Evolutionary conservation across 176 grass and related monocot species (phyloP).

Genomic region (Zoysia japonica): DNA sequence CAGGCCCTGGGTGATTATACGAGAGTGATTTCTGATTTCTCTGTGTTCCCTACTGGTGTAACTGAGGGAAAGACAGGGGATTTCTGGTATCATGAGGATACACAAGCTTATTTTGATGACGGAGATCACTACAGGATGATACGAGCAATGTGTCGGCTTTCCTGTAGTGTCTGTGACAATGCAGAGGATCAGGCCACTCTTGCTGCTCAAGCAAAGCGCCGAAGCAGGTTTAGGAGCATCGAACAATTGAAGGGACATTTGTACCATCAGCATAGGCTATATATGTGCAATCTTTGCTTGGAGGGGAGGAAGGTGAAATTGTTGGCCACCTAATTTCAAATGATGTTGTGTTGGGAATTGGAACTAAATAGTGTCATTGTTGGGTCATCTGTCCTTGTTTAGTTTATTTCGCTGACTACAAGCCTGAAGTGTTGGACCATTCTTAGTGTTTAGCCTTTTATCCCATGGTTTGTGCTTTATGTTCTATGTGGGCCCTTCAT

Average conservation of each 20-base stretch:
- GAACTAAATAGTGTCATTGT: conserved; percentile 1
- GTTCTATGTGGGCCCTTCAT: background rate
- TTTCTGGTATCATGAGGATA: conserved; percentile 97
- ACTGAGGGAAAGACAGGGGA: conserved; percentile 68
- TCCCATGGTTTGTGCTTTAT: background rate
- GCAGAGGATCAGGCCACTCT: conserved; percentile 49
- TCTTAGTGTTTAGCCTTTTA: background rate
- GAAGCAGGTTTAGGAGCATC: conserved; percentile 78
- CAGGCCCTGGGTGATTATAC: conserved; percentile 90
- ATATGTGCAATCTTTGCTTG: conserved; percentile 89
- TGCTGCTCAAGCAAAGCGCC: conserved; percentile 61
- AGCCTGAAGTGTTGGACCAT: conserved; percentile 15
- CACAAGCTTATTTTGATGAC: conserved; percentile 82
- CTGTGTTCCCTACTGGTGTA: conserved; percentile 44
- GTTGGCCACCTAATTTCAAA: conserved; percentile 7
- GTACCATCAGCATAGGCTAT: conserved; percentile 68
- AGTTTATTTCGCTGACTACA: background rate
- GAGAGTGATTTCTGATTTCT: conserved; percentile 82
- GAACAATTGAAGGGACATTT: conserved; percentile 94
- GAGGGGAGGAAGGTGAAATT: conserved; percentile 88
- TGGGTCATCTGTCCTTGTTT: background rate
- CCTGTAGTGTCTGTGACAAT: conserved; percentile 92
- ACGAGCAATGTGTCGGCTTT: conserved; percentile 90
- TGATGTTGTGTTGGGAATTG: background rate
- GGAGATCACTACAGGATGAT: conserved; percentile 90